A percentile compares a stretch with the other conserved stretches of the same genome.
Conservation (phyloP, 1,284 basidiomycete genomes). For the Moesziomyces antarcticus region DNA sequence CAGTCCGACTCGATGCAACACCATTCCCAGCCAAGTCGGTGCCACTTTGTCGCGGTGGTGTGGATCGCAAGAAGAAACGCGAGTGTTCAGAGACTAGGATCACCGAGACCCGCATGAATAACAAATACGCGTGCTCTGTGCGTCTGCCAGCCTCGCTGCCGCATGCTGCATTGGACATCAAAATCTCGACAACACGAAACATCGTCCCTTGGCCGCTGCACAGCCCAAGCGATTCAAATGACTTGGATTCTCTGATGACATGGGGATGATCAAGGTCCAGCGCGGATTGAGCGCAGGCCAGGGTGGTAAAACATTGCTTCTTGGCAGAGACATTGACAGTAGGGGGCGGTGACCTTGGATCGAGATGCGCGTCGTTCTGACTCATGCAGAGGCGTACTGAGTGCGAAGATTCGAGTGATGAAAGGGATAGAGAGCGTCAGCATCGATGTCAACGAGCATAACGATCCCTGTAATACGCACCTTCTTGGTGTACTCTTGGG, state of each 20-base stretch:
- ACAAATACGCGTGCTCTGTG: too few relatives aligned
- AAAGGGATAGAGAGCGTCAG: background rate
- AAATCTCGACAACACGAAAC: too few relatives aligned
- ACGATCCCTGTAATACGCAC: conserved; percentile 4
- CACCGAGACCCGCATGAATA: too few relatives aligned
- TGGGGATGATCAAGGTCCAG: too few relatives aligned
- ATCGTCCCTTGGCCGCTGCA: too few relatives aligned
- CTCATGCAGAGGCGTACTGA: conserved; percentile 33
- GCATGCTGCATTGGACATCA: too few relatives aligned
- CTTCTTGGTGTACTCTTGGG: conserved; percentile 58
- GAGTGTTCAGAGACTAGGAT: too few relatives aligned
- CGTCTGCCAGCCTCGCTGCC: too few relatives aligned
- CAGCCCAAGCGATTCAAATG: too few relatives aligned
- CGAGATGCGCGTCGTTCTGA: background rate
- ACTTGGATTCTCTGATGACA: too few relatives aligned
- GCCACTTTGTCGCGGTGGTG: too few relatives aligned
- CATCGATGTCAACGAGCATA: background rate
- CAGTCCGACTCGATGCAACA: conserved; percentile 21
- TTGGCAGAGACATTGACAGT: background rate
- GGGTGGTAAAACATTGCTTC: conserved; percentile 31
- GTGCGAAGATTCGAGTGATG: background rate
- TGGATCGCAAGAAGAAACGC: too few relatives aligned
- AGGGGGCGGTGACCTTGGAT: background rate
- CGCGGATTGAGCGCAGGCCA: background rate
- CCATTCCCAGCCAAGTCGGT: background rate